These are phyloP conservation scores for Exserohilum turcica DNA, from an alignment of 2,329 filamentous ascomycete genomes.

Conservation along the genomic window DNA sequence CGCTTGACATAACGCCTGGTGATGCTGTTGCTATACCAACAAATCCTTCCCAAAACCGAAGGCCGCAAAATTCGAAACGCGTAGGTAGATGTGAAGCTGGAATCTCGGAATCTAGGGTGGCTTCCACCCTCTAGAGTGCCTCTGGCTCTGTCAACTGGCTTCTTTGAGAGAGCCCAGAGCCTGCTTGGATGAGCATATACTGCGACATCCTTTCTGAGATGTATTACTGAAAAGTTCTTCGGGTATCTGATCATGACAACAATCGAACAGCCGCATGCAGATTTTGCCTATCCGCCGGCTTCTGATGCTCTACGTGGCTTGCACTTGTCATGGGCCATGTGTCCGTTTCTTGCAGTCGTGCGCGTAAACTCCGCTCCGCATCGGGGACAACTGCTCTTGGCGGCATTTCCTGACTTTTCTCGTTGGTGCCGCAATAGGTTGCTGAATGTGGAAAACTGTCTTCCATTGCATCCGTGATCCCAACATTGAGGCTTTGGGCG, in stretches of 20 bases:
- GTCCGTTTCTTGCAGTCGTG: conserved; percentile 85
- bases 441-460: conserved; percentile 95
- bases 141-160: not conserved
- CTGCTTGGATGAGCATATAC: not conserved
- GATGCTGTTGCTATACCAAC: not conserved
- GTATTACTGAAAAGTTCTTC: not conserved
- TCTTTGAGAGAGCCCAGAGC: not conserved
- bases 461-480: conserved; percentile 95
- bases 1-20: conserved; percentile 11
- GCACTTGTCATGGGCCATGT: conserved; percentile 87
- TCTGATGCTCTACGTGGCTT: conserved; percentile 68
- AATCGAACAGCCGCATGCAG: not conserved
- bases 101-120: not conserved
- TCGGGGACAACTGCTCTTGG: conserved; percentile 86
- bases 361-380: conserved; percentile 93
- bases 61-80: not conserved
- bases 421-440: conserved; percentile 90
- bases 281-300: conserved; percentile 27
- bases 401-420: conserved; percentile 89
- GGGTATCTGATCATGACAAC: not conserved
- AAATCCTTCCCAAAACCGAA: not conserved
- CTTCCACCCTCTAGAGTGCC: not conserved
- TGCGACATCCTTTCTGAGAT: not conserved
- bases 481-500: conserved; percentile 94
- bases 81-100: not conserved